phyloP scores from a whole-genome alignment of 768 basidiomycete genomes.

The Pleurotus citrinopileatus region DNA sequence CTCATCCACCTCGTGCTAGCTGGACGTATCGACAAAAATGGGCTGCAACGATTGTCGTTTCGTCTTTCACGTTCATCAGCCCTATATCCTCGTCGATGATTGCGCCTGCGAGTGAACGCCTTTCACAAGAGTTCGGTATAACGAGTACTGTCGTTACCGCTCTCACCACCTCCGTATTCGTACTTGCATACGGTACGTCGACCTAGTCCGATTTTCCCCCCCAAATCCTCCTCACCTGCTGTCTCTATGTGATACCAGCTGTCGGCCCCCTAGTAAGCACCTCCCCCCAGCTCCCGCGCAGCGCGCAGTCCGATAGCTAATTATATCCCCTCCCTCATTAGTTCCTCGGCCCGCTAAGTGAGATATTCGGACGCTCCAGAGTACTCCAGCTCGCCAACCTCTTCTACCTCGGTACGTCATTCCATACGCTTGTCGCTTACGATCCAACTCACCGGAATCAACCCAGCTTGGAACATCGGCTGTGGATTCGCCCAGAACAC shows the following conservation, averaged over 20 bases:
- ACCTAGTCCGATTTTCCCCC: conserved; percentile 28
- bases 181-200: conserved; percentile 54
- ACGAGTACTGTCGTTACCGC: conserved; percentile 46
- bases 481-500: conserved; percentile 63
- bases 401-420: conserved; percentile 54
- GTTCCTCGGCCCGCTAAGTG: conserved; percentile 62
- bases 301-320: neutral
- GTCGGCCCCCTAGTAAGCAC: conserved; percentile 47
- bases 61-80: conserved; percentile 64
- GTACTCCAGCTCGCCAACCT: conserved; percentile 63
- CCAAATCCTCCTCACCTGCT: neutral
- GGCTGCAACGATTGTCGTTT: conserved; percentile 60
- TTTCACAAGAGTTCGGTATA: conserved; percentile 54
- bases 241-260: conserved; percentile 30
- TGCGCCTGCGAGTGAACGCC: conserved; percentile 54
- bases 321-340: conserved; percentile 14
- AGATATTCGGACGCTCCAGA: conserved; percentile 64
- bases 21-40: conserved; percentile 61
- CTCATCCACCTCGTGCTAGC: conserved; percentile 26
- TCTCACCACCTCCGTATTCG: conserved; percentile 54
- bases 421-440: neutral
- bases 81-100: conserved; percentile 75
- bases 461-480: conserved; percentile 58
- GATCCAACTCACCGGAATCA: neutral
- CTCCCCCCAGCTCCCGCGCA: too few relatives aligned